Evolutionary conservation across 306 rosid species (phyloP).

Genomic region (Vigna nakashimae): DNA sequence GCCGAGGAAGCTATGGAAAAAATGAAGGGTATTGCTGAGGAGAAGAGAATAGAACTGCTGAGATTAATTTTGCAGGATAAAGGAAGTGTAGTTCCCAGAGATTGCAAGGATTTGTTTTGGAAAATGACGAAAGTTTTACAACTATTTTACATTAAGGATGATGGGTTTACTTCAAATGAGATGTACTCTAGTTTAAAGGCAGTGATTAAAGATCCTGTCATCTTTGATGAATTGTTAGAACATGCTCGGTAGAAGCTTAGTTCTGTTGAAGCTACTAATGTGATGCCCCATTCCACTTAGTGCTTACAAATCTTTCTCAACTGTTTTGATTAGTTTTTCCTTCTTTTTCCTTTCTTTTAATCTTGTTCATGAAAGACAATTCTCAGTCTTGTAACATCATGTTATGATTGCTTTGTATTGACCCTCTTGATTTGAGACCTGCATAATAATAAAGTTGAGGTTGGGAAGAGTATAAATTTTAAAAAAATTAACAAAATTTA

Average conservation of each 20-base stretch:
- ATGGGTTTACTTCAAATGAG: conserved; percentile 73
- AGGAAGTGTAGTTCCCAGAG: conserved; percentile 72
- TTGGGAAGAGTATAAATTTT: no score
- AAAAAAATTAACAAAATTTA: no score
- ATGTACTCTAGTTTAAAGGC: conserved; percentile 63
- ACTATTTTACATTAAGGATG: conserved; percentile 75
- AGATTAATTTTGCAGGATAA: conserved; percentile 69
- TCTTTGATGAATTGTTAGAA: conserved; percentile 44
- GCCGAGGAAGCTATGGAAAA: conserved; percentile 57
- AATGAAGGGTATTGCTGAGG: conserved; percentile 47
- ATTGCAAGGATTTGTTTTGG: conserved; percentile 90
- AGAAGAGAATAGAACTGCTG: conserved; percentile 67
- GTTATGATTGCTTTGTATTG: background rate
- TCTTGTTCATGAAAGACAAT: background rate
- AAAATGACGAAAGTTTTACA: conserved; percentile 67
- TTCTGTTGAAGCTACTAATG: conserved; percentile 4
- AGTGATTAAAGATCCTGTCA: conserved; percentile 61
- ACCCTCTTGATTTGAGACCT: background rate
- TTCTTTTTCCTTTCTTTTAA: background rate
- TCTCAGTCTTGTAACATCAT: background rate
- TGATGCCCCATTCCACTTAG: conserved; percentile 5
- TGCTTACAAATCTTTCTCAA: background rate
- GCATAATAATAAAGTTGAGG: background rate
- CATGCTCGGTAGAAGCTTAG: conserved; percentile 19
- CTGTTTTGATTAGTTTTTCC: background rate